phyloP scores from a whole-genome alignment of 2,329 filamentous ascomycete genomes.

The Dactylellina cionopaga region DNA sequence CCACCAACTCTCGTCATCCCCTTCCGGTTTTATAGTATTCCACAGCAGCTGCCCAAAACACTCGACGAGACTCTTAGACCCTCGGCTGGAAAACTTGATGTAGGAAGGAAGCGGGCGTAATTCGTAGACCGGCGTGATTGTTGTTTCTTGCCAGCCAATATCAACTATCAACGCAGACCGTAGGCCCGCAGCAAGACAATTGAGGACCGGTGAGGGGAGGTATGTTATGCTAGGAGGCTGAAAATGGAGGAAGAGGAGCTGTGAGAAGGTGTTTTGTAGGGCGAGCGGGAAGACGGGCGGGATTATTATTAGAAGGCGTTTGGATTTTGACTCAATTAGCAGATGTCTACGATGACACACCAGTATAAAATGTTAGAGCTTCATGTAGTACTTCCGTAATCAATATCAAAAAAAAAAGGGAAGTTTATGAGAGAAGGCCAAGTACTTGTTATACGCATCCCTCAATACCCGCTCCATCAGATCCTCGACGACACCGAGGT shows the following conservation, averaged over 20 bases:
- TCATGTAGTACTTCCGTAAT: background rate
- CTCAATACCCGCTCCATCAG: slow-evolving; percentile 84
- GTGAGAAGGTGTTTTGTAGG: slow-evolving; percentile 77
- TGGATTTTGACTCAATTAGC: slow-evolving; percentile 78
- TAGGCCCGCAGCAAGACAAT: slow-evolving; percentile 79
- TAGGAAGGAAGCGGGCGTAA: slow-evolving; percentile 68
- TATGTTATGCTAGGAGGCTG: slow-evolving; percentile 83
- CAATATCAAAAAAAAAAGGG: background rate
- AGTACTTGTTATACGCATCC: slow-evolving; percentile 81
- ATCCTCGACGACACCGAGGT: slow-evolving; percentile 83
- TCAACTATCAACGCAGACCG: slow-evolving; percentile 88
- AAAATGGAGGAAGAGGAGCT: slow-evolving; percentile 82
- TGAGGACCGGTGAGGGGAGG: slow-evolving; percentile 78
- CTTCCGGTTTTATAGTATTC: slow-evolving; percentile 45
- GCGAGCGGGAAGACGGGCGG: slow-evolving; percentile 81
- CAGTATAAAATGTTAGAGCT: slow-evolving; percentile 8
- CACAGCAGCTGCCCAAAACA: slow-evolving; percentile 59
- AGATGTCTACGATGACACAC: slow-evolving; percentile 65
- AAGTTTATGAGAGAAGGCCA: slow-evolving; percentile 63
- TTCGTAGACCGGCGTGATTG: slow-evolving; percentile 87
- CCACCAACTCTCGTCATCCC: slow-evolving; percentile 41
- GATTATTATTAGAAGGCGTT: slow-evolving; percentile 77
- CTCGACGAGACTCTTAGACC: slow-evolving; percentile 70
- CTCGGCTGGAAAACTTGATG: slow-evolving; percentile 71
- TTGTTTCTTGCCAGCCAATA: slow-evolving; percentile 90